Percentiles rank a stretch among this genome's conserved stretches.
Conservation (phyloP, 2,329 filamentous ascomycete species). For the Didymellaceae sp. region DNA sequence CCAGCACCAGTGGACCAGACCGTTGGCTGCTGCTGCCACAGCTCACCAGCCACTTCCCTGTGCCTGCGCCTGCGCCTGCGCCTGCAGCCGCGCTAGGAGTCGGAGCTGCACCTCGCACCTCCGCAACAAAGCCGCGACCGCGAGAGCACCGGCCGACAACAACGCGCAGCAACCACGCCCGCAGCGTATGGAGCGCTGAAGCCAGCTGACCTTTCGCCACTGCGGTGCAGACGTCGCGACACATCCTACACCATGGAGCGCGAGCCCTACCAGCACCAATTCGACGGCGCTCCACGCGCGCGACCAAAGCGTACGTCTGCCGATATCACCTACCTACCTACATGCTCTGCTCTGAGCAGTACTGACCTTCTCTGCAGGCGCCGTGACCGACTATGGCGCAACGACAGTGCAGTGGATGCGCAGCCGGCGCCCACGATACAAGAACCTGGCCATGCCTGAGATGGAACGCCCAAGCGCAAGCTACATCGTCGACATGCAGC, state of each 20-base stretch:
- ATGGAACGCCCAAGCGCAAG: slow-evolving; percentile 83
- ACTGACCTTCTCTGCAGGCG: slow-evolving; percentile 61
- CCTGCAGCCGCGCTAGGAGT: background rate
- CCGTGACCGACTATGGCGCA: slow-evolving; percentile 91
- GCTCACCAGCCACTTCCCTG: background rate
- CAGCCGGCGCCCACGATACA: slow-evolving; percentile 77
- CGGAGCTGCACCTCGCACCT: slow-evolving; percentile 5
- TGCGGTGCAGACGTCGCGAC: slow-evolving; percentile 2
- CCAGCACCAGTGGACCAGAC: background rate
- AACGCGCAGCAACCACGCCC: background rate
- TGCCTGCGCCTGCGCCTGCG: too few relatives aligned
- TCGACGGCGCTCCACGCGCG: slow-evolving; percentile 42
- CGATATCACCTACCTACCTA: background rate
- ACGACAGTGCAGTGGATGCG: slow-evolving; percentile 92
- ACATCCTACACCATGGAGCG: slow-evolving; percentile 40
- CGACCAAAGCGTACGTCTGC: slow-evolving; percentile 43
- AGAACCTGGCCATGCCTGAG: slow-evolving; percentile 74
- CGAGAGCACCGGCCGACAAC: background rate
- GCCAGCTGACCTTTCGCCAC: background rate
- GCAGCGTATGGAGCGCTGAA: slow-evolving; percentile 8
- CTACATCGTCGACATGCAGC: slow-evolving; percentile 91
- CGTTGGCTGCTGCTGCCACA: background rate
- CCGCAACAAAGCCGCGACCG: background rate
- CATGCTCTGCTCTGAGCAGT: background rate
- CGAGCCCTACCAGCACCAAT: slow-evolving; percentile 45